These are phyloP conservation scores for Hypholoma sublateritium DNA, from an alignment of 768 basidiomycete genomes.

Conservation along the genomic window DNA sequence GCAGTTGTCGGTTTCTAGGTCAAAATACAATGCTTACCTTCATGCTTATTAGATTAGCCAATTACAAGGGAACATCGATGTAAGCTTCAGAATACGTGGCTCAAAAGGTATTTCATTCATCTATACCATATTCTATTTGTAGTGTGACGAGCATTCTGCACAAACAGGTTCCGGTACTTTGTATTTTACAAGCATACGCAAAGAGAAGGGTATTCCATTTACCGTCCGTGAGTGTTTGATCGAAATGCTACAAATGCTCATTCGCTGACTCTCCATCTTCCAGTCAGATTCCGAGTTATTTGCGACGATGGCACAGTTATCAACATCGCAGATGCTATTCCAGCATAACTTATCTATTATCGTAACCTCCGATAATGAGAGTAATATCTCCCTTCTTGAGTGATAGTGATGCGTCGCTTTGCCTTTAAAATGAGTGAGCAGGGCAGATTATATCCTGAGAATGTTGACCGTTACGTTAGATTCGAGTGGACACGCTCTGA, in stretches of 20 bases:
- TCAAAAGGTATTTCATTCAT: slow-evolving; percentile 50
- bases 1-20: background rate
- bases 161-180: slow-evolving; percentile 66
- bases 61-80: slow-evolving; percentile 73
- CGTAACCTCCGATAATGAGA: background rate
- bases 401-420: background rate
- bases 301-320: slow-evolving; percentile 58
- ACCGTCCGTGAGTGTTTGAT: slow-evolving; percentile 56
- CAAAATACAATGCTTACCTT: background rate
- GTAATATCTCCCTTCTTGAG: background rate
- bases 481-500: background rate
- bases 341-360: slow-evolving; percentile 19
- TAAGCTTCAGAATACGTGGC: slow-evolving; percentile 75
- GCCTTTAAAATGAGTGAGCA: background rate
- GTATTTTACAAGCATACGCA: slow-evolving; percentile 83
- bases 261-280: background rate
- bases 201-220: slow-evolving; percentile 69
- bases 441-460: background rate
- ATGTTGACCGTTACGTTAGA: background rate
- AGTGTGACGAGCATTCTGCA: background rate
- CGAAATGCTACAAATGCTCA: background rate
- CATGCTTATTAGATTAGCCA: slow-evolving; percentile 56
- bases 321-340: slow-evolving; percentile 34
- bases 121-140: background rate
- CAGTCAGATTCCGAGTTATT: slow-evolving; percentile 70